These are phyloP conservation scores for Ascochyta viciae-villosae DNA, from an alignment of 2,329 filamentous ascomycete genomes.

Conservation along the genomic window DNA sequence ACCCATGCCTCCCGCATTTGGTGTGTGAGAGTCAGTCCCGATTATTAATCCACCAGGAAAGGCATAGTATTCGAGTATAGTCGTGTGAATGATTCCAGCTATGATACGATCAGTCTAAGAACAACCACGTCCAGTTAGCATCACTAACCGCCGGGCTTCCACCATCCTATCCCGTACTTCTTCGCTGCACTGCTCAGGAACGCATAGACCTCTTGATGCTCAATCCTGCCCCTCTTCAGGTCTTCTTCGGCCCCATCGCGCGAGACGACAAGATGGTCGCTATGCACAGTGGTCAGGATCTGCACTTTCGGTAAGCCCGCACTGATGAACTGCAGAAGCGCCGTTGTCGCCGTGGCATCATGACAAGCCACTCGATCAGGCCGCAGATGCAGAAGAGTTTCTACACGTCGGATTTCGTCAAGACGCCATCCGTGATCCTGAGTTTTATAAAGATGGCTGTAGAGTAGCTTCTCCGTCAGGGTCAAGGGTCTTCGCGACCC, in stretches of 20 bases:
- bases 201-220: constrained; percentile 50
- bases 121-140: too few relatives aligned
- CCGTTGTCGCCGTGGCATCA: constrained; percentile 55
- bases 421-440: constrained; percentile 24
- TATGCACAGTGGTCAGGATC: constrained; percentile 52
- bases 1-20: constrained; percentile 48
- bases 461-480: constrained; percentile 46
- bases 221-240: constrained; percentile 31
- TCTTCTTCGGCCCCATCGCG: constrained; percentile 44
- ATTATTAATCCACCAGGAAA: constrained; percentile 48
- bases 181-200: constrained; percentile 49
- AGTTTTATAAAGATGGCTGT: constrained; percentile 46
- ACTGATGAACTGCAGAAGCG: constrained; percentile 53
- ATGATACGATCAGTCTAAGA: not conserved
- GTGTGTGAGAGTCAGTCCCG: constrained; percentile 50
- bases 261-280: constrained; percentile 51
- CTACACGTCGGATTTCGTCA: constrained; percentile 46
- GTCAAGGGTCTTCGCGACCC: constrained; percentile 26
- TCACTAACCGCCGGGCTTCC: constrained; percentile 22
- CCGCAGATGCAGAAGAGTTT: constrained; percentile 48
- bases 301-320: constrained; percentile 49
- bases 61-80: constrained; percentile 52
- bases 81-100: constrained; percentile 46
- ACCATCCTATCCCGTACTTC: constrained; percentile 50
- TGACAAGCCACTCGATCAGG: constrained; percentile 54